Conservation (phyloP, 208 protist species). For the Crithidia acanthocephali region DNA sequence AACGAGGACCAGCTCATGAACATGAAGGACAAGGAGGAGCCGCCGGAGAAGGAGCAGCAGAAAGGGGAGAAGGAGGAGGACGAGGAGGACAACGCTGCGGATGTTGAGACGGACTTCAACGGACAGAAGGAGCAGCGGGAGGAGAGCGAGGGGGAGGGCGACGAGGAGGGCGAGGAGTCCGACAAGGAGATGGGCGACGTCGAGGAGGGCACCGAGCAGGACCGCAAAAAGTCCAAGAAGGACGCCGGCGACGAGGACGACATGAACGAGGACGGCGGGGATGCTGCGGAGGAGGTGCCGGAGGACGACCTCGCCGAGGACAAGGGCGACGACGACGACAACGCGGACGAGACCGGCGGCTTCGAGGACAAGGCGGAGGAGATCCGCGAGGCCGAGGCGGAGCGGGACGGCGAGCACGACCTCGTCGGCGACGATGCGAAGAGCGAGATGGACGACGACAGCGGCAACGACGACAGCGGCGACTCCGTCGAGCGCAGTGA, state of each 20-base stretch:
- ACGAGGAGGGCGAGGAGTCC: conserved; percentile 73
- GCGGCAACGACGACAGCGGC: conserved; percentile 38
- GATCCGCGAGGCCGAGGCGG: conserved; percentile 77
- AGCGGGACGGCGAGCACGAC: conserved; percentile 72
- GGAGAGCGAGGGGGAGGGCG: conserved; percentile 74
- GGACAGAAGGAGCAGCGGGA: conserved; percentile 79
- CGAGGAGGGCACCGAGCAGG: conserved; percentile 86
- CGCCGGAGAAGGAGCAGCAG: conserved; percentile 72
- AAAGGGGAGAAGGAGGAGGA: conserved; percentile 80
- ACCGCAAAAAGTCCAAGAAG: conserved; percentile 79
- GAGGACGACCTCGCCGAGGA: conserved; percentile 81
- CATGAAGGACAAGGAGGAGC: conserved; percentile 92
- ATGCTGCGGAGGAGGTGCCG: conserved; percentile 77
- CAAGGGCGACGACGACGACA: conserved; percentile 39
- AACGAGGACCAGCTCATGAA: conserved; percentile 96
- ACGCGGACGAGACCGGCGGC: conserved; percentile 84
- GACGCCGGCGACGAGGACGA: conserved; percentile 79
- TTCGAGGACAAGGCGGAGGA: conserved; percentile 88
- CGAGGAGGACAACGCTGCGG: conserved; percentile 91
- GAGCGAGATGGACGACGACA: conserved; percentile 44
- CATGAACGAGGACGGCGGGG: conserved; percentile 77
- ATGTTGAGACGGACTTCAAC: conserved; percentile 88
- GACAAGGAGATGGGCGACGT: conserved; percentile 90
- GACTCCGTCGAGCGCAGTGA: conserved; percentile 54
- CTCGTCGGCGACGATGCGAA: conserved; percentile 70